A percentile compares a stretch with the other conserved stretches of the same genome.
phyloP scores from a whole-genome alignment of 495 filamentous ascomycete genomes.

The Choiromyces venosus region DNA sequence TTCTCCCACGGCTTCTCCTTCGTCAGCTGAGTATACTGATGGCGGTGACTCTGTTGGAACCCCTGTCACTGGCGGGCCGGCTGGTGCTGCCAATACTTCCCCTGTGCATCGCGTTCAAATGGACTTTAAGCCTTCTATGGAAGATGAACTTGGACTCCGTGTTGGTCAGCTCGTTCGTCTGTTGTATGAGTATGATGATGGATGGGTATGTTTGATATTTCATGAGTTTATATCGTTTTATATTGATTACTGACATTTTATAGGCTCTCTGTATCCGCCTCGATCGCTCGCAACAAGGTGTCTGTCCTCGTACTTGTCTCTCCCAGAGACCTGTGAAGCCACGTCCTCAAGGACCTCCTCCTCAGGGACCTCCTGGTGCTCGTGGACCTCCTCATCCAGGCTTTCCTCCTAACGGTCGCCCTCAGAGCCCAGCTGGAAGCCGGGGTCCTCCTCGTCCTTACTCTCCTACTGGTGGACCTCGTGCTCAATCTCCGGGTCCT shows the following conservation, averaged over 20 bases:
- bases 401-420: slow-evolving; percentile 43
- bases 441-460: slow-evolving; percentile 16
- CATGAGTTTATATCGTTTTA: slow-evolving; percentile 40
- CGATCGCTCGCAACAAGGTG: slow-evolving; percentile 85
- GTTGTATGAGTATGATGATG: slow-evolving; percentile 95
- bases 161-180: slow-evolving; percentile 79
- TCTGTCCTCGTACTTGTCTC: slow-evolving; percentile 86
- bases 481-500: slow-evolving; percentile 7
- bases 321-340: slow-evolving; percentile 90
- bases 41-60: slow-evolving; percentile 39
- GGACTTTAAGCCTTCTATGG: slow-evolving; percentile 88
- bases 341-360: slow-evolving; percentile 50
- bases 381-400: slow-evolving; percentile 45
- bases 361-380: slow-evolving; percentile 73
- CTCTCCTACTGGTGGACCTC: slow-evolving; percentile 11
- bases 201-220: slow-evolving; percentile 54
- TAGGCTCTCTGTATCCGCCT: slow-evolving; percentile 78
- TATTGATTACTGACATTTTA: slow-evolving; percentile 46
- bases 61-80: slow-evolving; percentile 51
- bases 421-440: slow-evolving; percentile 23
- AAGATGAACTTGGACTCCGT: slow-evolving; percentile 77
- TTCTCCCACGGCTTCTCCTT: slow-evolving; percentile 37
- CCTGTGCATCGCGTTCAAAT: slow-evolving; percentile 85
- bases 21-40: slow-evolving; percentile 43
- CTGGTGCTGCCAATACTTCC: slow-evolving; percentile 52